Evolutionary conservation across 1,284 basidiomycete species (phyloP), one percentile per base, ranked within the genome.

Genomic region (Bjerkandera adusta): DNA sequence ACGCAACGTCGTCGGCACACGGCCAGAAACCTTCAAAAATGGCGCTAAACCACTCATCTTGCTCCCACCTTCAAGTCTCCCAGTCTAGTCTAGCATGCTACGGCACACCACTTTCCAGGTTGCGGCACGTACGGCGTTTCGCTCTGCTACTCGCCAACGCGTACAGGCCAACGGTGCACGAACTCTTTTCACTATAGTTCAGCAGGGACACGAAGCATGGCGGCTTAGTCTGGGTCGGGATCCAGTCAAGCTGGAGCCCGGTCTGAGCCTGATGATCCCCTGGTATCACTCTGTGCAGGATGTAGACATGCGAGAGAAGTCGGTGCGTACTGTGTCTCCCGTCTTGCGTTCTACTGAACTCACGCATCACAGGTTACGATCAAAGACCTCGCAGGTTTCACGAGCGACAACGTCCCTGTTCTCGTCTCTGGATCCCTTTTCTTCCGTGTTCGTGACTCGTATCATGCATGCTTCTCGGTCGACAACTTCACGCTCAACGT

Each of bases 171-270:
- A n/a, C n/a, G n/a, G n/a, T n/a, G n/a, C n/a, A n/a, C n/a, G 39
- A 20, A 41, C 39, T 26, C 22, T 77, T 46, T 49, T 76, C 27
- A 73, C 73, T 2, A 69, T 77, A 40, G 68, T 78, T 32, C 58
- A 75, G 30, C 75, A 78, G 62, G 75, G 75, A 3, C 63, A 70
- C 46, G 75, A 77, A 57, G 75, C 67, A 40, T 77, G 75, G 72
- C 62, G 75, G 13, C 59, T 78, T 26, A 73, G 73, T 32, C 56
- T 78, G 24, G 76, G 76, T 13, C 63, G 68, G 13, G 56, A 69
- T 45, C 76, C 76, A 10, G 66, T 67, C 1, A 66, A 63, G 18
- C 59, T 79, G 3, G 48, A 53, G 2, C 74, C 76, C 3, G 76
- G 76, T 0, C 51, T 79, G 27, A 70, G 68, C 37, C 44, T 77